A percentile compares a stretch with the other conserved stretches of the same genome.
Conservation (phyloP, 2,329 filamentous ascomycete species). For the Pleurostoma richardsiae region DNA sequence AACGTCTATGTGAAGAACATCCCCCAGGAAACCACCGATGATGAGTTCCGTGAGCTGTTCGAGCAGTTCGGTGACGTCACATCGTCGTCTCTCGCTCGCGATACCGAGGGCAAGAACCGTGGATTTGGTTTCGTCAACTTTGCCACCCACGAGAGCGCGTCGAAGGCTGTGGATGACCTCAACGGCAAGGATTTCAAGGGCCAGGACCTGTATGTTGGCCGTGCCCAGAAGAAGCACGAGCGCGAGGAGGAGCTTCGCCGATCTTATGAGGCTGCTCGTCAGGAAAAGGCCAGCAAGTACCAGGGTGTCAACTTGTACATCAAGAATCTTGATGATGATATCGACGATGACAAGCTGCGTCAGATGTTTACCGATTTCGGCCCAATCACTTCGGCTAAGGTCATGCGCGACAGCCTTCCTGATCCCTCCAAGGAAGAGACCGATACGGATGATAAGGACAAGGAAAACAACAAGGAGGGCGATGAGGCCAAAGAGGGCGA, state of each 20-base stretch:
- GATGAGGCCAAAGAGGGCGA: constrained; percentile 38
- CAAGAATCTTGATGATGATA: constrained; percentile 96
- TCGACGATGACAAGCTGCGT: constrained; percentile 96
- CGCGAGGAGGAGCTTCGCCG: constrained; percentile 98
- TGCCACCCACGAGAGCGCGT: constrained; percentile 81
- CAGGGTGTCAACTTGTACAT: constrained; percentile 99
- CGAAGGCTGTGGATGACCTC: constrained; percentile 82
- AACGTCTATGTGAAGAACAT: constrained; percentile 99
- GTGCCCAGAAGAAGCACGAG: constrained; percentile 99
- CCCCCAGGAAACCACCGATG: constrained; percentile 74
- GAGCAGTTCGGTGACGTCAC: constrained; percentile 92
- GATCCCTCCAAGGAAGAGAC: constrained; percentile 53
- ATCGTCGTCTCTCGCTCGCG: constrained; percentile 87
- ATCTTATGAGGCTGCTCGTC: constrained; percentile 94
- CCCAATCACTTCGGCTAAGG: constrained; percentile 96
- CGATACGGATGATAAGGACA: constrained; percentile 44
- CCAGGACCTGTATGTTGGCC: constrained; percentile 95
- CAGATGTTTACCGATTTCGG: constrained; percentile 89
- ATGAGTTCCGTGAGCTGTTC: constrained; percentile 91
- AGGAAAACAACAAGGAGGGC: constrained; percentile 44
- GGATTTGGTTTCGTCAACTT: constrained; percentile 97
- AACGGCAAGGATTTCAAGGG: constrained; percentile 89
- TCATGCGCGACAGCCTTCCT: constrained; percentile 80
- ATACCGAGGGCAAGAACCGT: constrained; percentile 86
- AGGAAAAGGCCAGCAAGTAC: constrained; percentile 99